A percentile compares a stretch with the other conserved stretches of the same genome.
Conservation (phyloP, 129 eudicot species). For the Calendula officinalis region DNA sequence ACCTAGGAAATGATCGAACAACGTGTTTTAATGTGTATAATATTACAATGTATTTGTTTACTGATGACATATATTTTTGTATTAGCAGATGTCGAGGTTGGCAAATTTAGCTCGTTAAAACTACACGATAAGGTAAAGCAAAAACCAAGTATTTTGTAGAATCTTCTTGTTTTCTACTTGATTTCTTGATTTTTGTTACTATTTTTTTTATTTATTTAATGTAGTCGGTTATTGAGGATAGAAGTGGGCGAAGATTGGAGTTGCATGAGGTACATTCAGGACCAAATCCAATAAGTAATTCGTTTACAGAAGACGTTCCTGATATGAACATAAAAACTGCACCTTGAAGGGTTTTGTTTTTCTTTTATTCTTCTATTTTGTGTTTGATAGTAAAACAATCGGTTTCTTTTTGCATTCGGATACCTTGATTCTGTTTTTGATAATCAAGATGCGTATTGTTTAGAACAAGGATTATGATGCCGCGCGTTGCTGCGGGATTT, state of each 20-base stretch:
- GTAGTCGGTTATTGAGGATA: slow-evolving; percentile 29
- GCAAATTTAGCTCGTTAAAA: slow-evolving; percentile 20
- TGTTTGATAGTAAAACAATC: slow-evolving; percentile 19
- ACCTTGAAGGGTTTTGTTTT: slow-evolving; percentile 21
- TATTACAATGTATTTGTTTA: background rate
- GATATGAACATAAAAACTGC: slow-evolving; percentile 24
- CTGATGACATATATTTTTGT: slow-evolving; percentile 18
- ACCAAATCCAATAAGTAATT: slow-evolving; percentile 40
- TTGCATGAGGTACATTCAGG: slow-evolving; percentile 46
- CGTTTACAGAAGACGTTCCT: slow-evolving; percentile 29
- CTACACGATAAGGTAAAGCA: slow-evolving; percentile 31
- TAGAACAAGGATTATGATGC: no score
- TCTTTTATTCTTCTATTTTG: background rate
- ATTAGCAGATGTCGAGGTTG: slow-evolving; percentile 30
- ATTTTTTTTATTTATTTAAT: background rate
- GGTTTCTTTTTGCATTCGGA: slow-evolving; percentile 1
- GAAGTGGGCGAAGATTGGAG: slow-evolving; percentile 22
- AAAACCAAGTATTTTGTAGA: no score
- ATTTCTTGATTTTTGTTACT: background rate
- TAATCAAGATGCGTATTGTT: no score
- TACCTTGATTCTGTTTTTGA: slow-evolving; percentile 2
- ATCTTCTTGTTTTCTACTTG: background rate
- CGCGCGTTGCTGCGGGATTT: no score
- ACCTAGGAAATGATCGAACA: no score
- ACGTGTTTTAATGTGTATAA: no score